Evolutionary conservation across 1,284 basidiomycete species (phyloP), one percentile per base, ranked within the genome.

Genomic region (Grifola frondosa): DNA sequence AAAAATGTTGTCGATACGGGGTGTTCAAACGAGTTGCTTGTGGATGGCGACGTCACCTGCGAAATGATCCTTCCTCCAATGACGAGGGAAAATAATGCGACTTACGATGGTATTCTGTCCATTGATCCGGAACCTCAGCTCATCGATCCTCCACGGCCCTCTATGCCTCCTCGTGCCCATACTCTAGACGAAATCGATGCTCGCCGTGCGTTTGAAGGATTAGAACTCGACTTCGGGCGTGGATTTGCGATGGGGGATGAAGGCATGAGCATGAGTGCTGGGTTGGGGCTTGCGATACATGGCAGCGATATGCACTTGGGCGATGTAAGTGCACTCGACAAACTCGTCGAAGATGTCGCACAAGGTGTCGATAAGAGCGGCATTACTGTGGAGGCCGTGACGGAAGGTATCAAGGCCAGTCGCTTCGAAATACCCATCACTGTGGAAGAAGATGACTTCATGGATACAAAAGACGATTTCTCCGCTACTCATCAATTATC

Each of bases 281-380:
- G 49, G 15, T 37, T 55, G 8, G 56, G 52, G 20, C 46, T 54
- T 22, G 53, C 54, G 35, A 30, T 57, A 8, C 37, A 46, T 37
- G 21, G 61, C 13, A 48, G 51, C 30, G 33, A 45, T 31, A 40
- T 66, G 12, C 76, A 82, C 52, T 74, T 88, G 10, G 76, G 78
- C 45, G 84, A 88, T 42, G 84, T 87, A 76, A 88, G 84, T 52
- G 88, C 87, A 5, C 70, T 91, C 37, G 88, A 91, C 58, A 69
- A 82, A 44, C 70, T 91, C 26, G 85, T 88, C 77, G 83, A 87
- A 46, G 79, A 88, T 50, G 85, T 88, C 25, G 81, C 78, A 73
- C 23, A 59, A 69, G 68, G 55, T 38, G 39, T 46, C 11, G 51
- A 42, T 25, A 22, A 41, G 7, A 20, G 23, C 17, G 44, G 41